Base-by-base conservation (phyloP, 2,329 filamentous ascomycete species). In the Penicillium psychrosexuale region DNA sequence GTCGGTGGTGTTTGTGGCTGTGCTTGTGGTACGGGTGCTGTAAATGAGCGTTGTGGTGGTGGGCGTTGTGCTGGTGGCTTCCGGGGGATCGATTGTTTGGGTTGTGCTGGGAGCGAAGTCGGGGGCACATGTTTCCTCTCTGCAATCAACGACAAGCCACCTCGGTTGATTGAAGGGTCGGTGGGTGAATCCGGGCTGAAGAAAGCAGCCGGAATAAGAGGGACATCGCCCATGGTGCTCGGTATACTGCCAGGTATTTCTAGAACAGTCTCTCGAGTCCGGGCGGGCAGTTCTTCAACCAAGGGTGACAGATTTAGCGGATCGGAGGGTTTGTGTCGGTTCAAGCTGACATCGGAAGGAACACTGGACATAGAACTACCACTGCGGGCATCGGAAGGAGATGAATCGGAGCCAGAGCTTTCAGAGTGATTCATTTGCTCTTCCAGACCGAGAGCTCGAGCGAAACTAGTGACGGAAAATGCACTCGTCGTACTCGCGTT, bases 381-480 rank as follows among this genome's bases (percentile, higher is more conserved):
- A 56, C 82, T 81, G 63, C 84, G 84, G 1, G 73, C 74, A n/a
- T 80, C 79, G 51, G 84, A 87, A 37, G 79, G 81, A 0, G 78
- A 81, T 2, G 86, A 89, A 42, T 80, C 80, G 17, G 82, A 90
- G 0, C 85, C 86, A 27, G 87, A 90, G 56, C 83, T 81, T 1
- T 84, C 84, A 0, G 83, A 76, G 4, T 82, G 80, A 63, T 89
- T 85, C 62, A 88, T 87, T 0, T 84, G 82, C 62, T 87, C 87
- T 33, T 82, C 79, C 0, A 76, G 59, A 27, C 72, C 74, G 11
- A 76, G 58, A 3, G 69, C 70, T 11, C 70, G 70, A 5, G 72
- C 72, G 43, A 75, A 75, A 42, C 70, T 74, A 5, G 74, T 74
- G 12, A 74, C 65, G 0, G 73, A 75, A 7, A 68, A 57, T 12